phyloP scores from a whole-genome alignment of 169 alveolate species.

The Cryptosporidium xiaoi region DNA sequence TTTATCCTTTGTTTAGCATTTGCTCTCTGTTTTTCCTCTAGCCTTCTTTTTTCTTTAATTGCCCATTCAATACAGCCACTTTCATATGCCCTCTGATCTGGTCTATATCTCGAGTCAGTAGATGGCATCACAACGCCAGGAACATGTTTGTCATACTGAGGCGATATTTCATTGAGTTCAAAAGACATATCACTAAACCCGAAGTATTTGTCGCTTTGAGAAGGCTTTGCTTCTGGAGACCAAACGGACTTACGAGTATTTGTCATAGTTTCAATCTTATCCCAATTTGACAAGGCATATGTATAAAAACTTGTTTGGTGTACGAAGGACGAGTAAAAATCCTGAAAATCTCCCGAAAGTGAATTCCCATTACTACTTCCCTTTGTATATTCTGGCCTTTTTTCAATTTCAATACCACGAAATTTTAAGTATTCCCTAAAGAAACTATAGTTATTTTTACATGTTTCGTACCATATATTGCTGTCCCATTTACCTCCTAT shows the following conservation, averaged over 20 bases:
- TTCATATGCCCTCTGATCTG: conserved; percentile 96
- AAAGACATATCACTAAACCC: conserved; percentile 88
- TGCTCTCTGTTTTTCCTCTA: conserved; percentile 94
- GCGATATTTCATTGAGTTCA: conserved; percentile 89
- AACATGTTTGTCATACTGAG: conserved; percentile 84
- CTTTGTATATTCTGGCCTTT: not conserved
- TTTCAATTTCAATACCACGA: conserved; percentile 1
- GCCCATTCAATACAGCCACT: conserved; percentile 93
- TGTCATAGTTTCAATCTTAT: conserved; percentile 23
- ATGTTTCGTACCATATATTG: conserved; percentile 61
- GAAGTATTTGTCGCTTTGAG: conserved; percentile 80
- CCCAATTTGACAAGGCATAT: conserved; percentile 41
- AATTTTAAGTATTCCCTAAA: not conserved
- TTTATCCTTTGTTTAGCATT: conserved; percentile 40
- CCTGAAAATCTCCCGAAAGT: not conserved
- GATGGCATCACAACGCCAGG: conserved; percentile 86
- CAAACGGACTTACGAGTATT: conserved; percentile 73
- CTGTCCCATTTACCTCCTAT: conserved; percentile 74
- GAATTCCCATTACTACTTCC: not conserved
- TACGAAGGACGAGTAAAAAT: not conserved
- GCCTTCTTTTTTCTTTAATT: conserved; percentile 90
- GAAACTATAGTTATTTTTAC: not conserved
- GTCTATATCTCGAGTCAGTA: conserved; percentile 92
- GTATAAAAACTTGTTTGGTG: conserved; percentile 10
- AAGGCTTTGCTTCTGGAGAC: conserved; percentile 83